phyloP scores from a whole-genome alignment of 202 grass and related monocot genomes.

The Schoenoplectus tabernaemontani region DNA sequence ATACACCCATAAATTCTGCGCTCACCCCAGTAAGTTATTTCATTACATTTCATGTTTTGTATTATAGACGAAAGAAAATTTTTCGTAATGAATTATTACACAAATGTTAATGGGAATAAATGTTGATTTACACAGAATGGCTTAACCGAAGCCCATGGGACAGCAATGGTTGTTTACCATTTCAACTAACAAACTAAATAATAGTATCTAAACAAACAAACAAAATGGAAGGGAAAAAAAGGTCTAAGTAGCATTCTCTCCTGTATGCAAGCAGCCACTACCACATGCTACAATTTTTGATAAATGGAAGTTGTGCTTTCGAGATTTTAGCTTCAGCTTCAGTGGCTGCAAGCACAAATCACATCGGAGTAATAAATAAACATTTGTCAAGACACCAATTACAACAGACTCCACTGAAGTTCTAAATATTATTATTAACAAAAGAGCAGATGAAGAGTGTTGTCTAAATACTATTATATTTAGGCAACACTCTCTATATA shows the following conservation, averaged over 20 bases:
- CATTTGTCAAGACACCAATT: background rate
- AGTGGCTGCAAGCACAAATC: background rate
- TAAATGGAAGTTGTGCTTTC: slow-evolving; percentile 5
- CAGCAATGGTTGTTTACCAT: no score
- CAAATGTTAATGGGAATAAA: slow-evolving; percentile 9
- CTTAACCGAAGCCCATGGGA: no score
- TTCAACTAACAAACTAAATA: no score
- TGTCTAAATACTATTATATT: no score
- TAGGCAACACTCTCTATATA: no score
- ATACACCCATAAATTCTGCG: no score
- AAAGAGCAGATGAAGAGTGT: no score
- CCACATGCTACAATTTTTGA: slow-evolving; percentile 14
- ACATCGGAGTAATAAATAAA: background rate
- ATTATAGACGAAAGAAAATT: background rate
- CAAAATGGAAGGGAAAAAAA: background rate
- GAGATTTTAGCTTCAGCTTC: background rate
- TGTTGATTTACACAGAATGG: slow-evolving; percentile 23
- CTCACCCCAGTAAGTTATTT: no score
- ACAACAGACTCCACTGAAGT: background rate
- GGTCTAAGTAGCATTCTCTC: slow-evolving; percentile 5
- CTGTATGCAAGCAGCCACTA: slow-evolving; percentile 11
- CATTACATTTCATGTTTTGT: background rate
- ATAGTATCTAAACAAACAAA: no score
- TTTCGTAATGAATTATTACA: background rate
- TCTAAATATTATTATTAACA: background rate